Evolutionary conservation across 257 asterid genomes (phyloP), one percentile per base, ranked within the genome.

Genomic region (Mitragyna speciosa): DNA sequence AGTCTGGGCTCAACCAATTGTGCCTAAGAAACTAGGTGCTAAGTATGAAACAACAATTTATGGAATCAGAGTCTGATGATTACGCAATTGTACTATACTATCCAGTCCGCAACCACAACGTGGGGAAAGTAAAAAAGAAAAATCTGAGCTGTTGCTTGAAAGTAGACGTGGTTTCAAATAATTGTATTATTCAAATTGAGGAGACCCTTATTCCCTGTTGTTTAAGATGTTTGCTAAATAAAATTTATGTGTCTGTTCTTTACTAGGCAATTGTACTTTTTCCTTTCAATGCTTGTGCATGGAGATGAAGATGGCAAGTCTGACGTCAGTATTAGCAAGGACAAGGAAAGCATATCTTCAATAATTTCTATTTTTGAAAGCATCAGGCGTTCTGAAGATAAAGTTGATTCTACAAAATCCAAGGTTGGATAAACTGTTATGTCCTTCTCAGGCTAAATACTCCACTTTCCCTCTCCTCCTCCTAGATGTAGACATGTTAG

Each of bases 271-370:
- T 81, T 92, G 84, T 79, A 92, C 83, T 76, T 90, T 73, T 91
- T 96, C 88, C 91, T 96, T 76, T 92, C 99, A 65, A 91, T 90
- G 99, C 90, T 96, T 88, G 87, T 92, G 86, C 92, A 88, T 67
- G 95, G 89, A 75, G 94, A 92, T 76, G 94, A 87, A 80, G 97
- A 91, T 69, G 90, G 91, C 48, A 92, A 92, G 84, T 84, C 91
- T 78, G 94, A 92, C 83, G 81, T 71, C 85, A 80, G 75, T 83
- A 74, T 77, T 78, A 87, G 83, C 89, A 94, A 85, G 87, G 92
- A 92, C 83, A 91, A 89, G 89, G 98, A 92, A 76, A 91, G 88
- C 69, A 77, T 90, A 77, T 87, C 92, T 20, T 79, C 87, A 52
- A 77, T 96, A 79, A 74, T 83, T 78, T 88, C 97, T 15, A 87